phyloP scores from a whole-genome alignment of 768 basidiomycete species.

The Lanmaoa pseudosensibilis region DNA sequence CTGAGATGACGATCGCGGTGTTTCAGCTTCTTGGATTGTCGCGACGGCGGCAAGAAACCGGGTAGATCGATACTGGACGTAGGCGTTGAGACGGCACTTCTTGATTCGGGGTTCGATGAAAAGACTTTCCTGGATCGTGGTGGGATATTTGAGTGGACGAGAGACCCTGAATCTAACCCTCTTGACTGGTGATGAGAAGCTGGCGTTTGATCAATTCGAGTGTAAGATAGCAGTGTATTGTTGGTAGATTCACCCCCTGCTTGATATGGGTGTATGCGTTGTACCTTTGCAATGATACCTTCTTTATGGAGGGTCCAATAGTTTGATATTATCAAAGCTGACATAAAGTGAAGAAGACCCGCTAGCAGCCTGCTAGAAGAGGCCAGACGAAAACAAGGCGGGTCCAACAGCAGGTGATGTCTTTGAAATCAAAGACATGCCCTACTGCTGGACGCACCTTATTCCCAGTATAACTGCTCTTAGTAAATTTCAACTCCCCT shows the following conservation, averaged over 20 bases:
- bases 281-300: not conserved
- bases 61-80: slow-evolving; percentile 14
- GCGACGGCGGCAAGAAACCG: slow-evolving; percentile 31
- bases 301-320: not conserved
- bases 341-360: not conserved
- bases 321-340: not conserved
- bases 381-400: slow-evolving; percentile 7
- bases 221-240: not conserved
- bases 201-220: not conserved
- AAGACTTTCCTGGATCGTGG: slow-evolving; percentile 9
- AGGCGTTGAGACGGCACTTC: slow-evolving; percentile 16
- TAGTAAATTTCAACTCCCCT: not conserved
- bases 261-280: no score
- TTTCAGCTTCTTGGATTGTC: slow-evolving; percentile 34
- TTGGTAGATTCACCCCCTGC: not conserved
- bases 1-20: not conserved
- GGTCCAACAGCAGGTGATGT: slow-evolving; percentile 21
- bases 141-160: slow-evolving; percentile 10
- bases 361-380: not conserved
- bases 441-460: slow-evolving; percentile 28
- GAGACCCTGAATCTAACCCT: not conserved
- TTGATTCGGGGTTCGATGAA: slow-evolving; percentile 17
- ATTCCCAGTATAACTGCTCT: not conserved
- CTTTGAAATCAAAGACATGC: slow-evolving; percentile 7
- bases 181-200: slow-evolving; percentile 9